phyloP scores from a whole-genome alignment of 1,139 yeast species.

The Lodderomyces oxycetoniae region DNA sequence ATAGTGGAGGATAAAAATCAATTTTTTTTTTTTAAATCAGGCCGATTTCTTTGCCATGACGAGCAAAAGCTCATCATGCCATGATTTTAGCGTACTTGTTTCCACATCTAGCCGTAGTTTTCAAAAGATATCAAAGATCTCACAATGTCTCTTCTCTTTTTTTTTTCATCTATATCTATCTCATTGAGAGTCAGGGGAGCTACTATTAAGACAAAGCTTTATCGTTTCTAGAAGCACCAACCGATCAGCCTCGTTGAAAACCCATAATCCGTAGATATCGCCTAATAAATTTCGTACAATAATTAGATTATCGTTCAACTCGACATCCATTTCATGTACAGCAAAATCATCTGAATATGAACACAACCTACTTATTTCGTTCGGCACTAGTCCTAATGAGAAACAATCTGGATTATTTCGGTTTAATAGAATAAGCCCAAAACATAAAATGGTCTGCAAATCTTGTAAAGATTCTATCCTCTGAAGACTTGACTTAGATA shows the following conservation, averaged over 20 bases:
- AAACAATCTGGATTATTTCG: conserved; percentile 74
- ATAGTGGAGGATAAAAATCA: too few species aligned
- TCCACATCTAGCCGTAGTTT: too few species aligned
- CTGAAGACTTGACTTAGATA: not conserved
- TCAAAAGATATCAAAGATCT: too few species aligned
- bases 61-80: too few species aligned
- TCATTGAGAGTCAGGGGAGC: too few species aligned
- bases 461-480: not conserved
- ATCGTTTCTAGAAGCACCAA: conserved; percentile 55
- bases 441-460: conserved; percentile 50
- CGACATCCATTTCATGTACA: conserved; percentile 60
- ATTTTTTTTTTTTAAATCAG: too few species aligned
- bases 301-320: conserved; percentile 72
- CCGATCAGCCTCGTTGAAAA: conserved; percentile 74
- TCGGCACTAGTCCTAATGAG: conserved; percentile 71
- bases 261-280: conserved; percentile 86
- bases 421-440: conserved; percentile 75
- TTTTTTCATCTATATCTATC: too few species aligned
- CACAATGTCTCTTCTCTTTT: too few species aligned
- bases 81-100: too few species aligned
- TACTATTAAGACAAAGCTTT: too few species aligned
- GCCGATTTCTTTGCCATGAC: too few species aligned
- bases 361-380: conserved; percentile 41
- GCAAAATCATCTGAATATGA: conserved; percentile 42
- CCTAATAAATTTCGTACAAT: conserved; percentile 74